A percentile compares a stretch with the other conserved stretches of the same genome.
Evolutionary conservation across 2,329 filamentous ascomycete genomes (phyloP).

Genomic region (Ophiostoma ulmi): DNA sequence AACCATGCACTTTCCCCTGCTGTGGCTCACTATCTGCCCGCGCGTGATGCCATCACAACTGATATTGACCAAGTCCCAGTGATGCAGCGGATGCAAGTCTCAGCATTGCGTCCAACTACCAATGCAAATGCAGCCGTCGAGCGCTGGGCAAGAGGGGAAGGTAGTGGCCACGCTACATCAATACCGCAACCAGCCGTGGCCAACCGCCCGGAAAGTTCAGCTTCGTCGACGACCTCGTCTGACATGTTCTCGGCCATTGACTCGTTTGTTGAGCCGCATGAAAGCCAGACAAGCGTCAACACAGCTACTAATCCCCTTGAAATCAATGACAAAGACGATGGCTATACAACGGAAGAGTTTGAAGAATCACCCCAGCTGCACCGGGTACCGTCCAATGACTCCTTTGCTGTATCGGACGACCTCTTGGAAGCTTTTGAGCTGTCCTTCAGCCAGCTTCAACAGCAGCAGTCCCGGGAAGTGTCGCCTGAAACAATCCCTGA

Average conservation of each 20-base stretch:
- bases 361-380: not conserved
- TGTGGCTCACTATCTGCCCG: not conserved
- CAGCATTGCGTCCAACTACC: not conserved
- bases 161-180: not conserved
- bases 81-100: not conserved
- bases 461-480: conserved; percentile 3
- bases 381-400: conserved; percentile 14
- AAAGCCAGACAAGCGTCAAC: conserved; percentile 14
- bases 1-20: not conserved
- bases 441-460: conserved; percentile 11
- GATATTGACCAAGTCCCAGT: conserved; percentile 20
- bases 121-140: not conserved
- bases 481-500: conserved; percentile 24
- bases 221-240: conserved; percentile 15
- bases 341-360: conserved; percentile 16
- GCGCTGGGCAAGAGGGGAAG: not conserved
- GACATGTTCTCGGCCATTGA: conserved; percentile 25
- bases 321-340: not conserved
- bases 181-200: not conserved
- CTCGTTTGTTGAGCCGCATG: conserved; percentile 6
- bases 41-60: conserved; percentile 3
- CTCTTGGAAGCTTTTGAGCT: conserved; percentile 18
- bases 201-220: conserved; percentile 1
- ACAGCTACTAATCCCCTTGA: not conserved
- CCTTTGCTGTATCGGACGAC: conserved; percentile 20